Base-by-base conservation (phyloP, 768 basidiomycete genomes). In the Butyriboletus loyo region DNA sequence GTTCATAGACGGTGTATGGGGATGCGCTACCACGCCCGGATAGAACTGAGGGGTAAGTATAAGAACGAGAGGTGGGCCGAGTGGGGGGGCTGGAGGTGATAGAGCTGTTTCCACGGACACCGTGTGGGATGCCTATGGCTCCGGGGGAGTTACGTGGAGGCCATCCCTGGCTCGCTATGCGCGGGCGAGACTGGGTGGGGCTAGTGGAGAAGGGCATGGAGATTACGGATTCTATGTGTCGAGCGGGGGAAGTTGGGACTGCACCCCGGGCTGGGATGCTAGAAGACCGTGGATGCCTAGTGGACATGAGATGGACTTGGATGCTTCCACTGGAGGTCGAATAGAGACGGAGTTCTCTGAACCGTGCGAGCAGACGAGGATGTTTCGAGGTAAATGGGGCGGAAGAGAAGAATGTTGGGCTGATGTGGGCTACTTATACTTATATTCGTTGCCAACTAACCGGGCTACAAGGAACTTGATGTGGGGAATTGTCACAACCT, bases 221-320 rank as follows among this genome's bases (percentile, higher is more conserved):
- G 28, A 88, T 82, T 41, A 81, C 75, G 44, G 78, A 78, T 64
- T 87, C 87, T 50, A 89, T 80, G 55, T 82, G 82, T 53, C 84
- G 77, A 58, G 77, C 67, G 35, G 81, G 74, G 6, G 78, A 73
- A 7, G 73, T 71, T 21, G 77, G 70, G 30, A 74, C 67, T 22
- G 74, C 64, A 54, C 67, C 76, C 48, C 78, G 75, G 52, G 86
- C 81, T 36, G 86, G 84, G 63, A 88, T 85, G 63, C 80, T 87
- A 22, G 85, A 75, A 0, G 85, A 82, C 64, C 86, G 80, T 13
- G 81, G 73, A 38, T 80, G 78, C 52, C 85, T 73, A 14, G 69
- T 67, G 30, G 77, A 73, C 78, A 81, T 83, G 55, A 49, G 15
- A 35, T 13, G 25, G 19, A 28, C 32, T 54, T 31, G n/a, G 41